Conservation (phyloP, 2,329 filamentous ascomycete species). For the Ramularia endophylla region DNA sequence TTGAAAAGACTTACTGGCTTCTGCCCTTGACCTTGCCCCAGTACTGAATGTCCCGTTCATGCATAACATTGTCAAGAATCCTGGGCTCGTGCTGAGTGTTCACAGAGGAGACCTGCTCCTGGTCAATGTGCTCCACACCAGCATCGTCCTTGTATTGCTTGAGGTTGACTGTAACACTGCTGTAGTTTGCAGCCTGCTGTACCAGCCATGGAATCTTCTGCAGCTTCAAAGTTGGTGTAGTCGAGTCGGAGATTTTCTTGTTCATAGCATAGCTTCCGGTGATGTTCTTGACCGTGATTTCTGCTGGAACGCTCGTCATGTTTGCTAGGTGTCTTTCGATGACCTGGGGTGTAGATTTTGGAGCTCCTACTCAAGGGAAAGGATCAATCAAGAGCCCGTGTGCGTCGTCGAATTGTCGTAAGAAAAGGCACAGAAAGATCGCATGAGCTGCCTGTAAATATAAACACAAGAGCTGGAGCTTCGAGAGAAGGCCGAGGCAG, state of each 20-base stretch:
- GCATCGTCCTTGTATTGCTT: slow-evolving; percentile 46
- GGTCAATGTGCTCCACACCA: slow-evolving; percentile 29
- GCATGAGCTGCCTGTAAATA: too few species aligned
- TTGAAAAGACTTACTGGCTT: slow-evolving; percentile 30
- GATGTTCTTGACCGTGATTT: slow-evolving; percentile 62
- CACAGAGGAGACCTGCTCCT: slow-evolving; percentile 64
- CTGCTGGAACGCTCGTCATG: slow-evolving; percentile 65
- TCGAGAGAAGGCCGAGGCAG: too few species aligned
- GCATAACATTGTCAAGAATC: slow-evolving; percentile 51
- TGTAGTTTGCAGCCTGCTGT: slow-evolving; percentile 54
- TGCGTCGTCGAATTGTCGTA: too few species aligned
- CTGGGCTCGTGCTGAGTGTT: slow-evolving; percentile 60
- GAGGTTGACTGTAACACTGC: slow-evolving; percentile 62
- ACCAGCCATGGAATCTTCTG: slow-evolving; percentile 39
- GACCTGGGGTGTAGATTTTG: too few species aligned
- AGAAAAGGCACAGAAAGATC: too few species aligned
- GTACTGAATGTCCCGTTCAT: slow-evolving; percentile 69
- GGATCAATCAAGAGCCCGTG: too few species aligned
- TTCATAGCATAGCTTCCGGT: slow-evolving; percentile 70
- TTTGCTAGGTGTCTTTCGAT: not conserved
- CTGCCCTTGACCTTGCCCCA: slow-evolving; percentile 67
- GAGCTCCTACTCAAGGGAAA: too few species aligned
- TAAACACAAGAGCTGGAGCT: too few species aligned
- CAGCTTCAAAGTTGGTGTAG: slow-evolving; percentile 63
- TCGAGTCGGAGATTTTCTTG: slow-evolving; percentile 62